These are phyloP conservation scores for Pseudisothecium myosuroides DNA, from an alignment of 225 moss, liverwort and hornwort species.

Conservation along the genomic window DNA sequence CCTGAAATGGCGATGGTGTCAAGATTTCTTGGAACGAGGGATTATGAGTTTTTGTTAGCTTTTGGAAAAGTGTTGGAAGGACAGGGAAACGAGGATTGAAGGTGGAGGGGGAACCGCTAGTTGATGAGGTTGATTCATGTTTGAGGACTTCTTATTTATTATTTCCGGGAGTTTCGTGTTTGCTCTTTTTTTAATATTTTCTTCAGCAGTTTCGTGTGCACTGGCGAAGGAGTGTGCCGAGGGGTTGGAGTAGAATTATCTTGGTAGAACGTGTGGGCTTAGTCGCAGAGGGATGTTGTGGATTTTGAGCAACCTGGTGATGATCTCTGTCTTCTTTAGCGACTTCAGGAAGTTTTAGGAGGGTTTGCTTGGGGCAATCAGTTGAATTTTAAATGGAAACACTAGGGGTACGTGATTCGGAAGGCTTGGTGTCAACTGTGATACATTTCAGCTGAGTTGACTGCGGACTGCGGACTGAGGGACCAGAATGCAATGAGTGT, in stretches of 20 bases:
- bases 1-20: neutral
- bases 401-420: neutral
- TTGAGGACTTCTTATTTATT: neutral
- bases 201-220: neutral
- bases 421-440: neutral
- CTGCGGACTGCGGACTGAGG: neutral
- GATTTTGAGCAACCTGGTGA: neutral
- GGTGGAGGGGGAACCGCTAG: neutral
- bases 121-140: neutral
- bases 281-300: neutral
- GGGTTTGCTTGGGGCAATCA: neutral
- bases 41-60: neutral
- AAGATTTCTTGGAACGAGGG: conserved; percentile 1
- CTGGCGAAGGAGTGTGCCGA: neutral
- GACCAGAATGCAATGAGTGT: neutral
- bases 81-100: neutral
- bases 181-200: neutral
- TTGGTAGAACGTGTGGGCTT: neutral
- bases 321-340: neutral
- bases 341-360: neutral
- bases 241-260: neutral
- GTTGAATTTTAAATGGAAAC: neutral
- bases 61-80: neutral
- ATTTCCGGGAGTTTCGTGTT: neutral
- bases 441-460: neutral